phyloP scores from a whole-genome alignment of 2,329 filamentous ascomycete genomes.

The Hypoxylon sp. region DNA sequence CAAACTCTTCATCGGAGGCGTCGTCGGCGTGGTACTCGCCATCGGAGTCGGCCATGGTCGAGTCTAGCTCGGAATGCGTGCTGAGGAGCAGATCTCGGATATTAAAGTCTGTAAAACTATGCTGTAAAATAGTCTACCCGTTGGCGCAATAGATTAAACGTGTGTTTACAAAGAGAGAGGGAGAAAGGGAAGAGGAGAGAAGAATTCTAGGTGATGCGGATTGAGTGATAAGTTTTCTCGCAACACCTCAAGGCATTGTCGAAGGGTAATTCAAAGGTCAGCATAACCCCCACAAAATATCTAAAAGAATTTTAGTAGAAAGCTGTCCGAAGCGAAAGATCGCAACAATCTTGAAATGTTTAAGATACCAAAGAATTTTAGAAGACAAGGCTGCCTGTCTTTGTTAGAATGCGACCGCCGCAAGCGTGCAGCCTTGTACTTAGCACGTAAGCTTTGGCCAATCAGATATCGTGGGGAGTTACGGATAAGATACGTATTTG shows the following conservation, averaged over 20 bases:
- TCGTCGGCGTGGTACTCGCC: slow-evolving; percentile 77
- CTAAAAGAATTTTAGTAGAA: neutral
- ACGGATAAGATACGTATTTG: slow-evolving; percentile 6
- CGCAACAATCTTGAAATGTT: slow-evolving; percentile 3
- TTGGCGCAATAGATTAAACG: neutral
- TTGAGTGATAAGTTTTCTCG: slow-evolving; percentile 17
- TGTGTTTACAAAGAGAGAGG: neutral
- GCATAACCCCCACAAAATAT: slow-evolving; percentile 29
- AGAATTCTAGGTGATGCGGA: slow-evolving; percentile 1
- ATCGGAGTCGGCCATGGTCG: slow-evolving; percentile 78
- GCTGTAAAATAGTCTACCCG: slow-evolving; percentile 2
- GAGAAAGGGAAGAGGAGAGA: slow-evolving; percentile 11
- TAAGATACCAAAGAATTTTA: slow-evolving; percentile 6
- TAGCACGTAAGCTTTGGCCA: slow-evolving; percentile 34
- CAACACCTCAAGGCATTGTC: slow-evolving; percentile 42
- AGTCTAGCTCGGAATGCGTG: slow-evolving; percentile 1
- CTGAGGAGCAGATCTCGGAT: neutral
- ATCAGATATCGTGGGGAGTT: slow-evolving; percentile 21
- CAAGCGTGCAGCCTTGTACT: slow-evolving; percentile 40
- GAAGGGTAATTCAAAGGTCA: slow-evolving; percentile 16
- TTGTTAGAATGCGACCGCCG: slow-evolving; percentile 31
- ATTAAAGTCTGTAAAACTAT: neutral
- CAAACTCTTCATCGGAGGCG: slow-evolving; percentile 75
- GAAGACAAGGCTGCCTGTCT: slow-evolving; percentile 33
- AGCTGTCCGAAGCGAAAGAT: neutral